Percentiles rank a stretch among this genome's conserved stretches.
These are phyloP conservation scores for Mycena albidolilacea DNA, from an alignment of 768 basidiomycete species.

Conservation along the genomic window DNA sequence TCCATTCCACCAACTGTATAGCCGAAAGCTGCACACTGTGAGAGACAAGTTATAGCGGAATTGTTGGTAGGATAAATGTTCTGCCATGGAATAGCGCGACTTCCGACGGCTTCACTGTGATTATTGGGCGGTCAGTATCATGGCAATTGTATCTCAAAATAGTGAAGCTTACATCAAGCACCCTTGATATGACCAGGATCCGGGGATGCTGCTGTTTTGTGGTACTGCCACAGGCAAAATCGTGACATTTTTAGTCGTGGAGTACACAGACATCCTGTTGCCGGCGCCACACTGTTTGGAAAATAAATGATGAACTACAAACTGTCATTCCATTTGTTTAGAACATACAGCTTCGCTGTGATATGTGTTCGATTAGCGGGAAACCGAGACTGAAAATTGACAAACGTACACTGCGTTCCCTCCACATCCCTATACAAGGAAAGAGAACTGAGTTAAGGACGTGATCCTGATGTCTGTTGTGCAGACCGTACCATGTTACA, in stretches of 20 bases:
- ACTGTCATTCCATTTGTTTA: background rate
- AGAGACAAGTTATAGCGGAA: constrained; percentile 75
- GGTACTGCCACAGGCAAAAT: constrained; percentile 72
- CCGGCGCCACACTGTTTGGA: constrained; percentile 72
- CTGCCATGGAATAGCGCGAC: constrained; percentile 73
- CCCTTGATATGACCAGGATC: constrained; percentile 75
- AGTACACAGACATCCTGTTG: constrained; percentile 81
- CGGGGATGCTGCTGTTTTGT: constrained; percentile 72
- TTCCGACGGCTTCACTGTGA: constrained; percentile 64
- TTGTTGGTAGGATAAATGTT: constrained; percentile 74
- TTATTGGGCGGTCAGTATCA: background rate
- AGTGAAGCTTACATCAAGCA: constrained; percentile 69
- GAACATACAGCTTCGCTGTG: constrained; percentile 64
- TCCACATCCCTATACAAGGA: constrained; percentile 61
- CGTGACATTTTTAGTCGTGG: constrained; percentile 64
- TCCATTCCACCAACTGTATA: constrained; percentile 81
- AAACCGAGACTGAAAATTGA: constrained; percentile 12
- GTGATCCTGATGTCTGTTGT: too few species aligned
- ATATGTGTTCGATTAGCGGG: constrained; percentile 1
- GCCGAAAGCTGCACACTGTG: constrained; percentile 79
- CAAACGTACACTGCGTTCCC: constrained; percentile 76
- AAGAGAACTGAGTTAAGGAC: too few species aligned
- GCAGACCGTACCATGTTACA: constrained; percentile 59
- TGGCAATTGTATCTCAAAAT: background rate
- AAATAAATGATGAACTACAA: background rate